phyloP scores from a whole-genome alignment of 2,329 filamentous ascomycete species.

The Exophiala sp. region DNA sequence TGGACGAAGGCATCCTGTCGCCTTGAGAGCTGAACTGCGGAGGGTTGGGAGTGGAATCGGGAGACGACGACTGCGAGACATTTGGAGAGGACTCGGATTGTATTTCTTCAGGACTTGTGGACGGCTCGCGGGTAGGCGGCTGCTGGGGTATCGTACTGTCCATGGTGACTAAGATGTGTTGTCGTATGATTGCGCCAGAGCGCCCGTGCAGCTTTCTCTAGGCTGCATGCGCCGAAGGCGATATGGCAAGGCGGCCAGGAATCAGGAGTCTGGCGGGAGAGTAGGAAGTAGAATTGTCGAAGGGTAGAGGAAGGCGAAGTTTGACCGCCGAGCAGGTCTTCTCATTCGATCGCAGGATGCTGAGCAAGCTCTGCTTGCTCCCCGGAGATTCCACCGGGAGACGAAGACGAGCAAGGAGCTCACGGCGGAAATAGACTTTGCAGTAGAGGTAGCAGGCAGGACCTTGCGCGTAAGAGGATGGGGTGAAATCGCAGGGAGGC shows the following conservation, averaged over 20 bases:
- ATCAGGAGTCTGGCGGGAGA: not conserved
- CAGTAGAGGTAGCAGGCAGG: not conserved
- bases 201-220: constrained; percentile 5
- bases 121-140: constrained; percentile 15
- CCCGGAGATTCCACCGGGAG: constrained; percentile 3
- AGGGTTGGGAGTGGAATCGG: constrained; percentile 10
- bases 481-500: too few relatives aligned
- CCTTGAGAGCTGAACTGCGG: constrained; percentile 14
- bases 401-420: not conserved
- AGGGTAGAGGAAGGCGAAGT: constrained; percentile 3
- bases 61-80: constrained; percentile 4
- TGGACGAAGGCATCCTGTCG: constrained; percentile 33
- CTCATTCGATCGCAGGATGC: constrained; percentile 12
- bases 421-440: not conserved
- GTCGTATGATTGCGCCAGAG: constrained; percentile 9
- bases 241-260: not conserved
- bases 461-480: not conserved
- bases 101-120: constrained; percentile 13
- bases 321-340: not conserved
- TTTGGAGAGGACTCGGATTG: constrained; percentile 4
- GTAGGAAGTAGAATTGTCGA: constrained; percentile 4
- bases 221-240: constrained; percentile 11
- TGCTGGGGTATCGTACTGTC: constrained; percentile 16
- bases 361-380: constrained; percentile 11
- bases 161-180: constrained; percentile 20